Evolutionary conservation across 306 rosid species (phyloP).

Genomic region (Trifolium fragiferum): DNA sequence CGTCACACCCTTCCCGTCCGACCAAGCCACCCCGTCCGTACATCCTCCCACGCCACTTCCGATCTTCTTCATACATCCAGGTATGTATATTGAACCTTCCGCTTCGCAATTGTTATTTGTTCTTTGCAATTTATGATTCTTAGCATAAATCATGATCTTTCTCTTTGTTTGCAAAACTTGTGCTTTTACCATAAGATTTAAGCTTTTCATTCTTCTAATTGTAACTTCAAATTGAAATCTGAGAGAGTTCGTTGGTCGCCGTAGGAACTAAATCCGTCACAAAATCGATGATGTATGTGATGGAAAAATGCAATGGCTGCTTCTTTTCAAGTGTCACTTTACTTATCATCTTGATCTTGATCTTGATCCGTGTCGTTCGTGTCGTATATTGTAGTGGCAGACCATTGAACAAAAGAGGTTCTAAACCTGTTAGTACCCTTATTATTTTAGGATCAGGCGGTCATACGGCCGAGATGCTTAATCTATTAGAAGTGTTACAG

Average conservation of each 20-base stretch:
- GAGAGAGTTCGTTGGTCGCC: not conserved
- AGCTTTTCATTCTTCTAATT: too few relatives aligned
- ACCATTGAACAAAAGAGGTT: conserved; percentile 43
- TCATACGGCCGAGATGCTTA: conserved; percentile 94
- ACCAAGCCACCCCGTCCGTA: not conserved
- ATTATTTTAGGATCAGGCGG: conserved; percentile 74
- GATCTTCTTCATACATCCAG: not conserved
- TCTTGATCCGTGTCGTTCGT: conserved; percentile 52
- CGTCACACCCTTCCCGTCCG: not conserved
- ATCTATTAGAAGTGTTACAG: conserved; percentile 69
- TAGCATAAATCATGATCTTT: not conserved
- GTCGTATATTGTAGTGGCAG: conserved; percentile 42
- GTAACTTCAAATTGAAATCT: too few relatives aligned
- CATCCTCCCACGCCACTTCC: not conserved
- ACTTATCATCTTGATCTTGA: conserved; percentile 44
- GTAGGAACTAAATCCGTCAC: not conserved
- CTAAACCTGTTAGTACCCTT: conserved; percentile 50
- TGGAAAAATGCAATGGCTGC: conserved; percentile 47
- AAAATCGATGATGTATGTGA: conserved; percentile 31
- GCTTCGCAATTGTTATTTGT: not conserved
- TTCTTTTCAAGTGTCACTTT: conserved; percentile 44
- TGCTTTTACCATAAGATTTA: too few relatives aligned
- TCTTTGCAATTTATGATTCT: not conserved
- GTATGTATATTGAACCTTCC: not conserved
- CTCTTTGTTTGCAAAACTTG: not conserved